phyloP scores from a whole-genome alignment of 495 filamentous ascomycete genomes.

The Penicillium diatomitis region DNA sequence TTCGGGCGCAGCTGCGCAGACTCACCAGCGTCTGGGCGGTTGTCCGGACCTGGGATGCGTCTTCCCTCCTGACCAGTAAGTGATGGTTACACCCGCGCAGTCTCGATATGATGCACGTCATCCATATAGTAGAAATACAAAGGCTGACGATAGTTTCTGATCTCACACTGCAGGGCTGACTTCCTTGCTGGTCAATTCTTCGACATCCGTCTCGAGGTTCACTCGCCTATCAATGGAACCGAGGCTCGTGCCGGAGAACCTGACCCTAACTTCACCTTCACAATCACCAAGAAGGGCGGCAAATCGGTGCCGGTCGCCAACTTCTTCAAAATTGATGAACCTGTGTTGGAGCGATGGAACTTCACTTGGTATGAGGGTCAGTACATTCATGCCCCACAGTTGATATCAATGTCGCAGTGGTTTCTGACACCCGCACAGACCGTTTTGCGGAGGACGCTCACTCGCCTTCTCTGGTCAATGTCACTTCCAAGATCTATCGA shows the following conservation, averaged over 20 bases:
- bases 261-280: slow-evolving; percentile 60
- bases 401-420: not conserved
- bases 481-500: slow-evolving; percentile 61
- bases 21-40: slow-evolving; percentile 58
- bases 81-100: not conserved
- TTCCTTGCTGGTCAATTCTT: slow-evolving; percentile 69
- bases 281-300: slow-evolving; percentile 50
- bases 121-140: not conserved
- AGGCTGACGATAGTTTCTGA: not conserved
- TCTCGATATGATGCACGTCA: not conserved
- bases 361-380: slow-evolving; percentile 61
- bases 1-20: slow-evolving; percentile 41
- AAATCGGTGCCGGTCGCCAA: slow-evolving; percentile 37
- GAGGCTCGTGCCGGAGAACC: slow-evolving; percentile 54
- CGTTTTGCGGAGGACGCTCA: slow-evolving; percentile 58
- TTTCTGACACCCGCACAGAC: slow-evolving; percentile 31
- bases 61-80: slow-evolving; percentile 64
- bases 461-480: slow-evolving; percentile 57
- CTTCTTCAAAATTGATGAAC: slow-evolving; percentile 52
- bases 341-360: slow-evolving; percentile 58
- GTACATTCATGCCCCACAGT: not conserved
- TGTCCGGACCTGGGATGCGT: slow-evolving; percentile 68
- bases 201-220: slow-evolving; percentile 67
- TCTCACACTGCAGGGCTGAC: slow-evolving; percentile 34
- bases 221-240: slow-evolving; percentile 66